A percentile compares a stretch with the other conserved stretches of the same genome.
Conservation (phyloP, 2,329 filamentous ascomycete species). For the Ophiocordyceps camponoti-leonardi region DNA sequence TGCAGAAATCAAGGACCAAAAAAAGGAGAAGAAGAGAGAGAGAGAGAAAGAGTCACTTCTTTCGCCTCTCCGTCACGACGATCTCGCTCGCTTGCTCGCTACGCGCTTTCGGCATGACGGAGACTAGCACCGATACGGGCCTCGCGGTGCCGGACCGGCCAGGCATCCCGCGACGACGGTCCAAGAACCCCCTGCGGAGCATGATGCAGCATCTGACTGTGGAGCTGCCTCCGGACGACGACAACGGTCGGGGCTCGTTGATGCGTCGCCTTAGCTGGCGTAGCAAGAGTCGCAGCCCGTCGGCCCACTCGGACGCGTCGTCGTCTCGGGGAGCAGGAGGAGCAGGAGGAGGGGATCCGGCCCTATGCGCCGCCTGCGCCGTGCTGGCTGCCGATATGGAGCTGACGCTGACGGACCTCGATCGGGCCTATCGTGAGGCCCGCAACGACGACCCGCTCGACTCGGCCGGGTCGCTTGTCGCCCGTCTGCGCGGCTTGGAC, state of each 20-base stretch:
- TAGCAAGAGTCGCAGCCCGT: conserved; percentile 15
- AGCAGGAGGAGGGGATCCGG: no score
- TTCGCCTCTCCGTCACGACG: no score
- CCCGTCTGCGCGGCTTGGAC: conserved; percentile 11
- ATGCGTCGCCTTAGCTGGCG: conserved; percentile 19
- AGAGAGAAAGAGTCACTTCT: no score
- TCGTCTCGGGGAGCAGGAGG: not conserved
- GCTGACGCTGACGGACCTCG: conserved; percentile 14
- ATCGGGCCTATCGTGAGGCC: conserved; percentile 11
- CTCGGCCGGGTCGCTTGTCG: conserved; percentile 13
- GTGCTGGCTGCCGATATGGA: conserved; percentile 17
- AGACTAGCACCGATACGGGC: conserved; percentile 5
- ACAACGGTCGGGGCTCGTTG: conserved; percentile 13
- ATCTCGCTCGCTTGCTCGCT: not conserved
- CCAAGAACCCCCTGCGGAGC: conserved; percentile 16
- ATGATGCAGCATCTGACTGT: conserved; percentile 21
- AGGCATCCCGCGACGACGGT: conserved; percentile 13
- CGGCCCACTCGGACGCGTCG: conserved; percentile 14
- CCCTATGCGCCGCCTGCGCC: conserved; percentile 13
- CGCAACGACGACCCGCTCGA: conserved; percentile 15
- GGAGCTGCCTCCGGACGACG: conserved; percentile 11
- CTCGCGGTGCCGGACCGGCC: conserved; percentile 5
- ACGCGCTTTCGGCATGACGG: not conserved
- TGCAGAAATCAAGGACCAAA: no score
- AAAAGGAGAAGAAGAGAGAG: no score